A percentile compares a stretch with the other conserved stretches of the same genome.
phyloP scores from a whole-genome alignment of 2,329 filamentous ascomycete species.

The Aureobasidium leucospermi region DNA sequence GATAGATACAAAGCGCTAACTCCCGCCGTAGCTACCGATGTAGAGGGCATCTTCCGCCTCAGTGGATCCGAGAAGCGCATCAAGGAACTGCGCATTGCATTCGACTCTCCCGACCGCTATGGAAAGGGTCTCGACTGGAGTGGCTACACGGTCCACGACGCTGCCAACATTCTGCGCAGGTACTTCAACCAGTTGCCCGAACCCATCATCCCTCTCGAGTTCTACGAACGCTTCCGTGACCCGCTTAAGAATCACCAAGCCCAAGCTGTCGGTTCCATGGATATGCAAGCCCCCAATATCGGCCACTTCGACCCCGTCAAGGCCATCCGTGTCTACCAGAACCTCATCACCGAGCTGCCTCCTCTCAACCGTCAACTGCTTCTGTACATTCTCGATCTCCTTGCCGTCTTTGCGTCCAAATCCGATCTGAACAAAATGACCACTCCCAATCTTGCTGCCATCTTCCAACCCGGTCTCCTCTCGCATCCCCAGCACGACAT shows the following conservation, averaged over 20 bases:
- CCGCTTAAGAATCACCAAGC: slow-evolving; percentile 65
- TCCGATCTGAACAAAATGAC: slow-evolving; percentile 96
- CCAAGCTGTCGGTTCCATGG: slow-evolving; percentile 63
- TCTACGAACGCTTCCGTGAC: slow-evolving; percentile 85
- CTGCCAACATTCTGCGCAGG: slow-evolving; percentile 87
- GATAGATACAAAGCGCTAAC: not conserved
- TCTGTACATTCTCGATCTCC: slow-evolving; percentile 88
- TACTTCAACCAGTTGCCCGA: slow-evolving; percentile 96
- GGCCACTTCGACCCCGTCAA: slow-evolving; percentile 66
- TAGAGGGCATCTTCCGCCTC: slow-evolving; percentile 94
- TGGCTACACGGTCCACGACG: slow-evolving; percentile 96
- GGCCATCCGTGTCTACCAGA: slow-evolving; percentile 78
- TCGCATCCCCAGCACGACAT: slow-evolving; percentile 93
- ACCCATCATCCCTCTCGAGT: slow-evolving; percentile 87
- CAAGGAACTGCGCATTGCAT: slow-evolving; percentile 86
- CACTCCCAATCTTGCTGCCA: slow-evolving; percentile 85
- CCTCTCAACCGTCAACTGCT: slow-evolving; percentile 88
- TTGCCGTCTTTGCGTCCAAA: slow-evolving; percentile 96
- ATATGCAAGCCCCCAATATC: slow-evolving; percentile 56
- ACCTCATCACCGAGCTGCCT: slow-evolving; percentile 84
- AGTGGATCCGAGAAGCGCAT: slow-evolving; percentile 97
- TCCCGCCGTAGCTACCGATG: slow-evolving; percentile 63
- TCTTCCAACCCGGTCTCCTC: slow-evolving; percentile 94
- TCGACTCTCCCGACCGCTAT: slow-evolving; percentile 91
- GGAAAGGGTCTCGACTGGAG: slow-evolving; percentile 96